Conservation (phyloP, 2,329 filamentous ascomycete species). For the Microthyrium microscopicum region DNA sequence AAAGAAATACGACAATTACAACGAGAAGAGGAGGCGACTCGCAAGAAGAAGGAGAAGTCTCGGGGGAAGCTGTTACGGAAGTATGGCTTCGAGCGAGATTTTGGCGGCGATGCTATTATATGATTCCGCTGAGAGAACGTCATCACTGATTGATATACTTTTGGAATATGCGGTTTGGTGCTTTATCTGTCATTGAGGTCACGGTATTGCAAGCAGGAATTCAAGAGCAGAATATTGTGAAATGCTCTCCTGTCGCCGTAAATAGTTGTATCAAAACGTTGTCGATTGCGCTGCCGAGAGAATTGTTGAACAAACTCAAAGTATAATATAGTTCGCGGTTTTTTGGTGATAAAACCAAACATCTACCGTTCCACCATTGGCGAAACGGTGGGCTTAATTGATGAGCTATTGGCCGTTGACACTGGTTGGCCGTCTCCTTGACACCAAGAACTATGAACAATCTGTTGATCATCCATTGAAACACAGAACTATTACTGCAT, state of each 20-base stretch:
- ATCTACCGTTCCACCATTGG: too few relatives aligned
- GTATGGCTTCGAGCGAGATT: conserved; percentile 8
- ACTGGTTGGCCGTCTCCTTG: too few relatives aligned
- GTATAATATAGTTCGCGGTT: too few relatives aligned
- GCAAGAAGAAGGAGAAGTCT: conserved; percentile 55
- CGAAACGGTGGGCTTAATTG: too few relatives aligned
- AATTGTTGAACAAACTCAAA: too few relatives aligned
- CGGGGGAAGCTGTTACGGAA: conserved; percentile 1
- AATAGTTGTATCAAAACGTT: too few relatives aligned
- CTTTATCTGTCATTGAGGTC: neutral
- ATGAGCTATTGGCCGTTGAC: too few relatives aligned
- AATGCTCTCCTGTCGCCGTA: conserved; percentile 8
- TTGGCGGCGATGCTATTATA: conserved; percentile 4
- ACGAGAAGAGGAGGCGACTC: conserved; percentile 50
- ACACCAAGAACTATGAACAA: too few relatives aligned
- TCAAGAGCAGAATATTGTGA: conserved; percentile 8
- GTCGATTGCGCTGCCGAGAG: too few relatives aligned
- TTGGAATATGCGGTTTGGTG: neutral
- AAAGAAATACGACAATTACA: conserved; percentile 56
- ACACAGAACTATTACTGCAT: too few relatives aligned
- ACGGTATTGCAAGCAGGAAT: neutral
- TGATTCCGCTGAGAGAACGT: neutral
- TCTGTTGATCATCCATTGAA: too few relatives aligned
- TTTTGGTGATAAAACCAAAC: too few relatives aligned
- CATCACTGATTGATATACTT: neutral